phyloP scores from a whole-genome alignment of 805 yeast species.

The Wickerhamiella australiensis region DNA sequence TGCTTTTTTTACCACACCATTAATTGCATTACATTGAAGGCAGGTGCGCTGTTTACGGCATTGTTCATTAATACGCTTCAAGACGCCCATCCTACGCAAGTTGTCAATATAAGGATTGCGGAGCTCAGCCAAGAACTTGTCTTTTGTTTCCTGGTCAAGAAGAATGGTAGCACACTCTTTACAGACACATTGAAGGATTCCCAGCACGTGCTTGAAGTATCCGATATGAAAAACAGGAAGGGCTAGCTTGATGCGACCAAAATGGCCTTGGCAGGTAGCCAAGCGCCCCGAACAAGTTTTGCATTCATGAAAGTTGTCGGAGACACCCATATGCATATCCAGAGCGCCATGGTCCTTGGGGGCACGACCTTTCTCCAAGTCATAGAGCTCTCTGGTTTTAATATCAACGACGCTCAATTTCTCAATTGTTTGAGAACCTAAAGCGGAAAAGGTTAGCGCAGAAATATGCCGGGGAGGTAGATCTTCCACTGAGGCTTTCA shows the following conservation, averaged over 20 bases:
- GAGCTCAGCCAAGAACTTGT: constrained; percentile 61
- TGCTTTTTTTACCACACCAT: constrained; percentile 96
- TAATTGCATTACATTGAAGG: constrained; percentile 69
- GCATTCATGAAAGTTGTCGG: constrained; percentile 77
- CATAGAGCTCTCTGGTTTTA: constrained; percentile 80
- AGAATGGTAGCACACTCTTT: constrained; percentile 73
- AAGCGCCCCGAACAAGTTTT: constrained; percentile 81
- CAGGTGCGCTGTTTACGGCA: constrained; percentile 93
- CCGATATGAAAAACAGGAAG: constrained; percentile 97
- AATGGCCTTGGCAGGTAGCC: constrained; percentile 96
- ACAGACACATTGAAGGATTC: constrained; percentile 81
- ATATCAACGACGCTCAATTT: constrained; percentile 94
- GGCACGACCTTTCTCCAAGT: constrained; percentile 76
- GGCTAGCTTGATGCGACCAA: constrained; percentile 87
- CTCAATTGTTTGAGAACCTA: constrained; percentile 81
- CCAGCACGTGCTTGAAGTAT: constrained; percentile 81
- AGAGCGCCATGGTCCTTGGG: constrained; percentile 79
- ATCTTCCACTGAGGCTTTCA: constrained; percentile 43
- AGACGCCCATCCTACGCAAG: constrained; percentile 76
- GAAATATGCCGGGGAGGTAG: constrained; percentile 80
- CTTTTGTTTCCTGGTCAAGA: constrained; percentile 57
- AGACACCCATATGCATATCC: constrained; percentile 88
- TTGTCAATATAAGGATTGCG: constrained; percentile 84
- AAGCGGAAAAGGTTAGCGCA: constrained; percentile 84
- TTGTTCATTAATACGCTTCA: constrained; percentile 76